Evolutionary conservation across 106 monocot species (phyloP).

Genomic region (Dendrobium officinale): DNA sequence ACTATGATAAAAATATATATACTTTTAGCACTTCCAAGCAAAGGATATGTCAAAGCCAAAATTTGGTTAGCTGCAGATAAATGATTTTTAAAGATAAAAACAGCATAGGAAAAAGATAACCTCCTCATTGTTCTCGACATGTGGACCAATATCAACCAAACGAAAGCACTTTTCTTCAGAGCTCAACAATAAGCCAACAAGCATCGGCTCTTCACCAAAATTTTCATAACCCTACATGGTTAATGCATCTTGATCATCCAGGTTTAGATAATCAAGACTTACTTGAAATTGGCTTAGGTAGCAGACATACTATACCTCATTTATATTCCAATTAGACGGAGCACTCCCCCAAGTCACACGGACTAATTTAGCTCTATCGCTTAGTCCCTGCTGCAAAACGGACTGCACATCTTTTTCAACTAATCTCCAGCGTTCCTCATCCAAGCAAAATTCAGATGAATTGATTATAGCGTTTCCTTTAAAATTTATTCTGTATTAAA

Average conservation of each 20-base stretch:
- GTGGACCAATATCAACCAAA: constrained; percentile 75
- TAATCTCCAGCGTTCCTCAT: constrained; percentile 69
- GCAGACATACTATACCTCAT: constrained; percentile 43
- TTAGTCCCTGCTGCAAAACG: constrained; percentile 50
- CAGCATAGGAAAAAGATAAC: constrained; percentile 19
- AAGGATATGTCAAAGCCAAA: not conserved
- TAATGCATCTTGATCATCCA: constrained; percentile 4
- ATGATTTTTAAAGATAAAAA: not conserved
- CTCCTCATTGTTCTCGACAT: constrained; percentile 70
- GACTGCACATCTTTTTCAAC: constrained; percentile 57
- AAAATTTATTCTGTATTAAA: constrained; percentile 60
- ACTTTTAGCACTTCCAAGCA: not conserved
- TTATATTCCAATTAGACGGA: constrained; percentile 66
- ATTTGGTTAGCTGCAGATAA: not conserved
- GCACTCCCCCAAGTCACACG: constrained; percentile 62
- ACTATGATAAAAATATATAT: not conserved
- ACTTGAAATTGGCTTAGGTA: not conserved
- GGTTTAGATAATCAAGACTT: not conserved
- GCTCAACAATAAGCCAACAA: constrained; percentile 58
- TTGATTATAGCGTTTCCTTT: constrained; percentile 35
- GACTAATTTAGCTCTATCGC: constrained; percentile 69
- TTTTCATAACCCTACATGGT: constrained; percentile 56
- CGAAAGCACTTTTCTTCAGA: constrained; percentile 63
- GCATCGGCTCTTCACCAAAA: constrained; percentile 66
- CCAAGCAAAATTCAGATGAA: constrained; percentile 50